phyloP scores from a whole-genome alignment of 495 filamentous ascomycete genomes.

The Penicillium chermesinum region DNA sequence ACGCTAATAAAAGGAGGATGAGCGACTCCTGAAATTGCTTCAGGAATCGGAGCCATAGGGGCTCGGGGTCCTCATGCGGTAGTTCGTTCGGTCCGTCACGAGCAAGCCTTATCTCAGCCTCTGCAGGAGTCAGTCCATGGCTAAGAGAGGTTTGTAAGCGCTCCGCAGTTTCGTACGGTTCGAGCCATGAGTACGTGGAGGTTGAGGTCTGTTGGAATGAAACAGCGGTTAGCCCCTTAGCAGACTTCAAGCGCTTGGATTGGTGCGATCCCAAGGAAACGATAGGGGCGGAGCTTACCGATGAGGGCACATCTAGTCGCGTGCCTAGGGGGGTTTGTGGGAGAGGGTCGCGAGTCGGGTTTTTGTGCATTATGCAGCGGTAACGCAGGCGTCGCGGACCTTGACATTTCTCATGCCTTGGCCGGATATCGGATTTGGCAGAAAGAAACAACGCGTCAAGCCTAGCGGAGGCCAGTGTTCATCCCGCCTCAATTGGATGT shows the following conservation, averaged over 20 bases:
- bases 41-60: conserved; percentile 87
- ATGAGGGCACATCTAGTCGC: conserved; percentile 29
- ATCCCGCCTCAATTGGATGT: conserved; percentile 27
- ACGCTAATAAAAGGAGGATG: conserved; percentile 82
- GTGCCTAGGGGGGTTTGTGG: conserved; percentile 32
- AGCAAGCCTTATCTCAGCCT: conserved; percentile 71
- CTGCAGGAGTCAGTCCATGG: conserved; percentile 71
- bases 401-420: conserved; percentile 57
- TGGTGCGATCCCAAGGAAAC: too few relatives aligned
- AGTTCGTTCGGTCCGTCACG: conserved; percentile 91
- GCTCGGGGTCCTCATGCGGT: conserved; percentile 87
- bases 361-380: conserved; percentile 49
- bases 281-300: conserved; percentile 20
- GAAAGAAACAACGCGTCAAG: conserved; percentile 13
- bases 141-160: conserved; percentile 76
- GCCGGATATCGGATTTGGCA: conserved; percentile 1
- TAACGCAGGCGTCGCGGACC: conserved; percentile 52
- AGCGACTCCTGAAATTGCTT: conserved; percentile 94
- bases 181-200: conserved; percentile 58
- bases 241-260: background rate
- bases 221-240: conserved; percentile 1
- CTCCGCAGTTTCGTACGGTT: conserved; percentile 69
- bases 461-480: conserved; percentile 22
- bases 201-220: conserved; percentile 47
- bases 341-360: conserved; percentile 28